Conservation (phyloP, 78 protist genomes). For the Dictyostelium capitatum region DNA sequence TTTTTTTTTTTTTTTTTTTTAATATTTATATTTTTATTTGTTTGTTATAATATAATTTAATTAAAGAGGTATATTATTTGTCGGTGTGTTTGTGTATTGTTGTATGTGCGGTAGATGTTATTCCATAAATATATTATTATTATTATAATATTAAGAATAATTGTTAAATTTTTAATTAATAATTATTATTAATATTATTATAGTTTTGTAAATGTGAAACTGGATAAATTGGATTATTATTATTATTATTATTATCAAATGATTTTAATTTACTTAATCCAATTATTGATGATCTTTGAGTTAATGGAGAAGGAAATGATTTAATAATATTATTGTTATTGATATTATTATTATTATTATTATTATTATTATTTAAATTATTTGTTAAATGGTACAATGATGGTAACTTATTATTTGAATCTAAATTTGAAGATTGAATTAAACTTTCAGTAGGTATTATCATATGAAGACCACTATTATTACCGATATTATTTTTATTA, state of each 20-base stretch:
- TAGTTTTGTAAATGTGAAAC: neutral
- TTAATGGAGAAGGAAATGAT: slow-evolving; percentile 5
- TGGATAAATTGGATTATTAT: neutral
- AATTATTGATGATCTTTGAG: neutral
- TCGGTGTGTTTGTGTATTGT: too few relatives aligned
- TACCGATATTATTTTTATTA: neutral
- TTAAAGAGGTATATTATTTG: too few relatives aligned
- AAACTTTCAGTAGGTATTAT: slow-evolving; percentile 21
- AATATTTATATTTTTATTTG: too few relatives aligned
- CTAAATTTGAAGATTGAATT: neutral
- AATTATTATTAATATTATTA: too few relatives aligned
- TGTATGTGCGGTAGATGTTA: too few relatives aligned
- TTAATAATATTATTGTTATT: neutral
- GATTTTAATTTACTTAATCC: slow-evolving; percentile 21
- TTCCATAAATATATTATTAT: too few relatives aligned
- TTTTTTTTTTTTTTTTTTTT: too few relatives aligned
- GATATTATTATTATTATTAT: too few relatives aligned
- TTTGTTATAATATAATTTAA: too few relatives aligned
- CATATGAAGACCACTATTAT: neutral
- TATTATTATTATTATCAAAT: neutral
- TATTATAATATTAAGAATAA: too few relatives aligned
- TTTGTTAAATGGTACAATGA: slow-evolving; percentile 45
- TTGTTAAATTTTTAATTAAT: too few relatives aligned
- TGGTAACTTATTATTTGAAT: slow-evolving; percentile 21
- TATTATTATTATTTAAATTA: neutral